Evolutionary conservation across 164 flowering plant species (phyloP), one percentile per base, ranked within the genome.

Genomic region (Tetrastigma voinierianum): DNA sequence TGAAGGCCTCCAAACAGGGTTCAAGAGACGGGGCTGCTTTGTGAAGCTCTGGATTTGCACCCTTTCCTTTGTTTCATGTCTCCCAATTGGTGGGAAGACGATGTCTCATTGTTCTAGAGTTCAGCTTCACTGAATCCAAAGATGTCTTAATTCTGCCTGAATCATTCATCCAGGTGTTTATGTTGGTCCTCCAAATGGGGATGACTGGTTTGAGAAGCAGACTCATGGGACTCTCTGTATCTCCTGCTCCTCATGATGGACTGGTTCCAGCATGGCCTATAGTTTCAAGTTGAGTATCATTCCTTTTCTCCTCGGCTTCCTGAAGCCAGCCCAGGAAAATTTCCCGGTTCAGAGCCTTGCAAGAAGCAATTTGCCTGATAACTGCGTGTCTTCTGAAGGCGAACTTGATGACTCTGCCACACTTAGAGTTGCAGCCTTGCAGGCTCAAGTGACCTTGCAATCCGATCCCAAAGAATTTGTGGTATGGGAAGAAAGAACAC

Each of bases 181-280:
- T 69, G 60, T 77, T 46, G 83, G 83, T 5, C 72, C 69, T 0
- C 83, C 83, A 2, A 62, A 51, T 14, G 74, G 72, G 12, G 77
- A 68, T 40, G 77, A 80, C 21, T 80, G 83, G 86, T 76, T 65
- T 46, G 70, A 67, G 72, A 73, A 68, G 71, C 86, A 83, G 67
- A 83, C 86, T 0, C 54, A 3, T 19, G 86, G 86, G 46, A 65
- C 84, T 4, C 74, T 83, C 6, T 64, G 74, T 19, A 80, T 83
- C 25, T 4, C 17, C 1, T 83, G 81, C 58, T 46, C 82, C 1
- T 48, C 82, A 15, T 81, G 83, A 81, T 83, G 86, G 86, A 83
- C 59, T 83, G 84, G 86, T 83, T 83, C 51, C 81, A 78, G 55
- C 84, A 84, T 61, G 86, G 86, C 12, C 59, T 83, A 51, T 84